Evolutionary conservation across 352 stramenopile species (phyloP), one percentile per base, ranked within the genome.

Genomic region (Globisporangium recalcitrans): DNA sequence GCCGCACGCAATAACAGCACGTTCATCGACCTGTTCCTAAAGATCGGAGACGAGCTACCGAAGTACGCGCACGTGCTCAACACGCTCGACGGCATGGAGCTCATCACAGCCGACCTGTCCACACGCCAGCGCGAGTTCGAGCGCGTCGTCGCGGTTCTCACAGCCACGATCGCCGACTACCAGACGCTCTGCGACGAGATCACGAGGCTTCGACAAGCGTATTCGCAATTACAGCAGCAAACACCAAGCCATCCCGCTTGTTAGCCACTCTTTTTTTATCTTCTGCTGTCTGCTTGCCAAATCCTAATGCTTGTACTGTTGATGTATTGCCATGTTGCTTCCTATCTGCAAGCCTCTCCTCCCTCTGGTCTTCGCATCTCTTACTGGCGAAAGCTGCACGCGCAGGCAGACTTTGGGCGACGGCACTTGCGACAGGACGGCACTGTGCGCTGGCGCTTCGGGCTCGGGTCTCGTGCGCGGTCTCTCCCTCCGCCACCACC

Each of bases 371-470:
- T n/a, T n/a, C n/a, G n/a, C n/a, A n/a, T n/a, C n/a, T 27, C 0
- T 29, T 66, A 75, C 34, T 68, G 60, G 34, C 74, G 72, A 31
- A 80, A 86, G 60, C 77, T 82, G 62, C 77, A 87, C 52, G 76
- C 73, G 58, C 77, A 87, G 2, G 75, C 73, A 14, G 68, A 69
- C 52, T 84, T 84, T 22, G 71, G 63, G 52, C 77, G 77, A 59
- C 77, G 77, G 46, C 77, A 87, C 60, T 70, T 73, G 5, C 77
- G 77, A 34, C 77, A 87, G 58, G 80, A 74, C 26, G 79, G 74
- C 29, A 47, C 58, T 10, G 52, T 44, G 6, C 74, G 72, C 22
- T 54, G 74, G 2, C 70, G 74, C 60, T 80, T 86, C 26, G 74
- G 71, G 13, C 74, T 73, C 9, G 68, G 53, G 0, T 85, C 70